Base-by-base conservation (phyloP, 495 filamentous ascomycete species). In the Chaetomidium leptoderma region DNA sequence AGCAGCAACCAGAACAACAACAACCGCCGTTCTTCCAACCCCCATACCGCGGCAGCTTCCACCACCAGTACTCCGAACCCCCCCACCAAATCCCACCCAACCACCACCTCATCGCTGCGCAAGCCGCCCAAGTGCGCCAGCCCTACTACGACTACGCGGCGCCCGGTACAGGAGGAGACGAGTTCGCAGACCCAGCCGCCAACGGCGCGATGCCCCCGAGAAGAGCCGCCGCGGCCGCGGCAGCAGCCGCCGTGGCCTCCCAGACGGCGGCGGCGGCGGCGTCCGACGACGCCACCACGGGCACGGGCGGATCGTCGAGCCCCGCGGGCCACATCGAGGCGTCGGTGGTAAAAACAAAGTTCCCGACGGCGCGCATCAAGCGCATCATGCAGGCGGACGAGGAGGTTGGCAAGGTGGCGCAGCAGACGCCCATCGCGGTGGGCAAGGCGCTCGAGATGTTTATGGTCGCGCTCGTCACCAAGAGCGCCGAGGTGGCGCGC, bases 371-470 rank as follows among this genome's bases (percentile, higher is more conserved):
- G 56, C 83, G 93, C 48, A 99, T 97, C 72, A 99, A 99, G 82
- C 87, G 93, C 51, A 97, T 99, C 60, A 97, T 99, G 93, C 93
- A 99, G 72, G 93, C 93, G 7, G 93, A 99, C 67, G 93, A 99
- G 66, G 93, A 99, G 73, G 92, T 99, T 2, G 93, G 93, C 39
- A 99, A 99, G 75, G 95, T 99, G 4, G 91, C 93, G 8, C 95
- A 97, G 73, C 92, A 96, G 23, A 95, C 92, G 6, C 92, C 92
- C 3, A 91, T 95, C 64, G 91, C 89, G 46, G 92, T 97, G 50
- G 90, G 91, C 61, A 97, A 97, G 74, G 93, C 93, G 23, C 77
- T 98, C 4, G 93, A 98, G 75, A 80, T 98, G 17, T 98, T 98
- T 70, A 97, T 97, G 92, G 91, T 97, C 61, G 83, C 84, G 33